These are phyloP conservation scores for Dictyostelium firmibasis DNA, from an alignment of 78 protist species.

Conservation along the genomic window DNA sequence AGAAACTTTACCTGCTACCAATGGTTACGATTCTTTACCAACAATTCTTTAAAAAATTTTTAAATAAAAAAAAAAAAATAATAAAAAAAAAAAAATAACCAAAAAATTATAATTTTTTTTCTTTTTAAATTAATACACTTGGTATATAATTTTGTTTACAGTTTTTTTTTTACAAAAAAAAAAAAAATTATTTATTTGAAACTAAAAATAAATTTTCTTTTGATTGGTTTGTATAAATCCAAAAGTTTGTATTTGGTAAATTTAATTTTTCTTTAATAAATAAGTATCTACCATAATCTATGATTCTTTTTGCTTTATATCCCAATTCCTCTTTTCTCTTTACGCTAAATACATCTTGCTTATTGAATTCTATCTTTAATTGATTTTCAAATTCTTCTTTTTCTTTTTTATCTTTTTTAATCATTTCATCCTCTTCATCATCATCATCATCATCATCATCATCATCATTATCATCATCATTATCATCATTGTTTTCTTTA, in stretches of 20 bases:
- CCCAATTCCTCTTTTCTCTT: conserved; percentile 68
- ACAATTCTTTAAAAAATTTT: neutral
- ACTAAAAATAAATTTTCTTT: conserved; percentile 45
- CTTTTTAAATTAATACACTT: too few species aligned
- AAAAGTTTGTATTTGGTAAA: neutral
- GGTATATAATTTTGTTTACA: too few species aligned
- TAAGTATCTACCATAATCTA: conserved; percentile 60
- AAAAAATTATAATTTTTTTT: too few species aligned
- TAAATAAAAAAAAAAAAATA: neutral
- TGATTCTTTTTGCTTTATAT: conserved; percentile 52
- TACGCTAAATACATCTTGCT: conserved; percentile 18
- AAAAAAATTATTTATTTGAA: neutral
- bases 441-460: neutral
- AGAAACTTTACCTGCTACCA: conserved; percentile 75
- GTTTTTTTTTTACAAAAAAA: too few species aligned
- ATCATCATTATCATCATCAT: neutral
- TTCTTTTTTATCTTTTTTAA: neutral
- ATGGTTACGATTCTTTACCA: conserved; percentile 73
- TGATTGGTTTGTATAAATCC: conserved; percentile 34
- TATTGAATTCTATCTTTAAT: neutral
- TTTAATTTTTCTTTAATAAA: conserved; percentile 2
- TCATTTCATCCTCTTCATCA: neutral
- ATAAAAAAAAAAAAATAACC: too few species aligned
- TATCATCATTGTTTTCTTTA: neutral
- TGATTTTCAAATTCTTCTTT: neutral